Evolutionary conservation across 371 early-diverging fungal species (phyloP).

Genomic region (Circinella minor): DNA sequence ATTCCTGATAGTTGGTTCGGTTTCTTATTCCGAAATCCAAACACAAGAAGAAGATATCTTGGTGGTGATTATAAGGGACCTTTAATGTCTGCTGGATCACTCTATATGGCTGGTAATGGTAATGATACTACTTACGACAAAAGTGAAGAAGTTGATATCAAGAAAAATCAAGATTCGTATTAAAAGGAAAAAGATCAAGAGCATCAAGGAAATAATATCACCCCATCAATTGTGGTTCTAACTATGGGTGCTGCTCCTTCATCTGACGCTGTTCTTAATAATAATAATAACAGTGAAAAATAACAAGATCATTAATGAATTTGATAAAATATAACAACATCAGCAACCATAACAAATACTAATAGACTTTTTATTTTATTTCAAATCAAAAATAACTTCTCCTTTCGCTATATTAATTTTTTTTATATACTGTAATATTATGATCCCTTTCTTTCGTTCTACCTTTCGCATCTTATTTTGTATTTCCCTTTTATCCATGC

Average conservation of each 20-base stretch:
- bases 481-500: neutral
- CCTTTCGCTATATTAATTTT: no score
- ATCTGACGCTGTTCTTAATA: conserved; percentile 4
- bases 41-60: conserved; percentile 29
- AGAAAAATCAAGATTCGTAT: neutral
- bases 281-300: neutral
- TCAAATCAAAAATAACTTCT: no score
- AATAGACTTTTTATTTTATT: no score
- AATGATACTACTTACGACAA: neutral
- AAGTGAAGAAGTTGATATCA: neutral
- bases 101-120: conserved; percentile 32
- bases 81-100: conserved; percentile 8
- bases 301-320: neutral
- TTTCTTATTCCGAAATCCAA: conserved; percentile 27
- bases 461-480: neutral
- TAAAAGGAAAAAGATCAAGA: no score
- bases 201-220: neutral
- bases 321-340: neutral
- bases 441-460: neutral
- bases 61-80: conserved; percentile 10
- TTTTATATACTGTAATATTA: neutral
- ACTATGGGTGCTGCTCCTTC: conserved; percentile 17
- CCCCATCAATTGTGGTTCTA: conserved; percentile 16
- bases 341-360: no score
- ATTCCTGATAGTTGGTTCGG: conserved; percentile 51